Evolutionary conservation across 805 yeast species (phyloP), one percentile per base, ranked within the genome.

Genomic region (Hemisphaericaspora nanyangensis): DNA sequence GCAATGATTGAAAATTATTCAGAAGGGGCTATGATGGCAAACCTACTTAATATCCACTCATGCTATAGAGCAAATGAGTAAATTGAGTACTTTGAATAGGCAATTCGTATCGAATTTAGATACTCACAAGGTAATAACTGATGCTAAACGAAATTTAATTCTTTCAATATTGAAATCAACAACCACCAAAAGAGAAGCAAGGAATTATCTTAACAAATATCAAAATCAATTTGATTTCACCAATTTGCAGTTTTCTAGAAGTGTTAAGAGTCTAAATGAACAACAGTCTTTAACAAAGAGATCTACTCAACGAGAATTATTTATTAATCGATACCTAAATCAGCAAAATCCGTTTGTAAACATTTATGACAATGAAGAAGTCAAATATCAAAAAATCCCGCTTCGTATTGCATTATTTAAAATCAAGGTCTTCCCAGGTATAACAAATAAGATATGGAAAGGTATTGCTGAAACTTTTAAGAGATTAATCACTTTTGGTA

Each of bases 161-260:
- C 65, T 88, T 13, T 81, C 96, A 1, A 89, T 91, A 17, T 68
- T 91, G 42, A 82, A 82, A 52, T 82, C 96, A 1, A 86, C 97
- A 4, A 95, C 97, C 5, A 91, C 98, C 1, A 90, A 88, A 57
- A 70, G 99, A 44, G 98, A 91, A 55, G 95, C 96, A 5, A 74
- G 78, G 46, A 84, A 82, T 47, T 91, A 90, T 55, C 63, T 91
- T 34, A 68, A 77, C 26, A 85, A 82, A 54, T 91, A 90, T 55
- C 74, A 78, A 34, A 60, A 71, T 42, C 71, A 64, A 44, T 67
- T 66, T 44, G 61, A 60, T 41, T 52, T 58, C 38, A 47, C 49
- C 22, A 50, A 52, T 16, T 38, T 47, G 12, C 32, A 42, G 1
- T 45, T 49, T 29, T 45, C 40, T 11, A 41, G 33, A n/a, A 27